Conservation (phyloP, 257 asterid species). For the Capsicum rhomboideum region DNA sequence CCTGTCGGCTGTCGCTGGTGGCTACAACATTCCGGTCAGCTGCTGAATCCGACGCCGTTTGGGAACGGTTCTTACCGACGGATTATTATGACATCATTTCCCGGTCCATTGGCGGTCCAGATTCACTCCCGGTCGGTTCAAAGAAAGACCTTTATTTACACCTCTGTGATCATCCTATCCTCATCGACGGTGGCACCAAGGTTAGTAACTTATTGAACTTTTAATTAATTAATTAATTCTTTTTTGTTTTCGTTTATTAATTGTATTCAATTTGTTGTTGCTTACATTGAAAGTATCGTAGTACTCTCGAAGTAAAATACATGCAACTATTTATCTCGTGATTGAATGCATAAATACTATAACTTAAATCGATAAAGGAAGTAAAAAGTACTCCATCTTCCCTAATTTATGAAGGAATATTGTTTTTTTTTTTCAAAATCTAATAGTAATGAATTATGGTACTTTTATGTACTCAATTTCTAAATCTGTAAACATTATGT, state of each 20-base stretch:
- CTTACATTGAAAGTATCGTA: not conserved
- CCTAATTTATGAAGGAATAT: too few species aligned
- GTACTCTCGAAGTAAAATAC: not conserved
- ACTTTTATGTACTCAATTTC: not conserved
- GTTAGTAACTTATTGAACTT: slow-evolving; percentile 11
- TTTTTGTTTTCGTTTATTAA: not conserved
- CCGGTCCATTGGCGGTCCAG: slow-evolving; percentile 30
- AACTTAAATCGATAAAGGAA: not conserved
- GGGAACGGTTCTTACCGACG: slow-evolving; percentile 70
- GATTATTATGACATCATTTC: slow-evolving; percentile 49
- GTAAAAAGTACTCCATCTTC: not conserved
- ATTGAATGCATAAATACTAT: not conserved
- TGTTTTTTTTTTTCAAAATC: too few species aligned
- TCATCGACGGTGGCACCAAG: slow-evolving; percentile 64
- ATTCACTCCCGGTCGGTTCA: slow-evolving; percentile 16
- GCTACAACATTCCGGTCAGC: slow-evolving; percentile 57
- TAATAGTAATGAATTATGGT: not conserved
- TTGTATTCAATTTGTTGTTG: not conserved
- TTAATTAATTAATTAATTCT: not conserved
- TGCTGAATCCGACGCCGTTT: slow-evolving; percentile 66
- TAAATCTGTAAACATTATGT: not conserved
- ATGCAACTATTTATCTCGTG: not conserved
- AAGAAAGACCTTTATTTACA: slow-evolving; percentile 61
- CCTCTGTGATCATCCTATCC: slow-evolving; percentile 51
- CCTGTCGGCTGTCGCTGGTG: slow-evolving; percentile 55